Conservation (phyloP, 305 asterid genomes). For the Coffea humblotiana region DNA sequence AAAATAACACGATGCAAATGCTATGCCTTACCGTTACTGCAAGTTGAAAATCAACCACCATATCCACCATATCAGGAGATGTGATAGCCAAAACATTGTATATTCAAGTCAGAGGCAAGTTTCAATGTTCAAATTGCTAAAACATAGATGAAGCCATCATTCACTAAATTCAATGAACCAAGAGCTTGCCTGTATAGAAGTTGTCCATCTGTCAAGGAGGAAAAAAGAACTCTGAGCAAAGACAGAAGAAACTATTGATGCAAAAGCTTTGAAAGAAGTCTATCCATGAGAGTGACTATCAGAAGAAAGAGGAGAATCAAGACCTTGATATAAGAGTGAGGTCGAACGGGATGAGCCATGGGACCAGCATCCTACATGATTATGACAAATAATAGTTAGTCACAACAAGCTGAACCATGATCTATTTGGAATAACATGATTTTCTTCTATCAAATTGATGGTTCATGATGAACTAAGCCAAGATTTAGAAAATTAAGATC, state of each 20-base stretch:
- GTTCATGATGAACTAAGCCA: neutral
- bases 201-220: constrained; percentile 69
- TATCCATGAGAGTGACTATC: neutral
- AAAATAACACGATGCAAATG: neutral
- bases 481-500: neutral
- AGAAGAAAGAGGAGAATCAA: constrained; percentile 14
- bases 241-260: constrained; percentile 1
- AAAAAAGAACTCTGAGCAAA: constrained; percentile 28
- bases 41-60: constrained; percentile 33
- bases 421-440: neutral
- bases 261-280: neutral
- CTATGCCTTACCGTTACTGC: constrained; percentile 67
- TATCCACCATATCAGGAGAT: constrained; percentile 26
- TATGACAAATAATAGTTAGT: constrained; percentile 17
- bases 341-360: constrained; percentile 89
- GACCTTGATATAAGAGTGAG: constrained; percentile 82
- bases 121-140: neutral
- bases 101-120: constrained; percentile 20
- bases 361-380: constrained; percentile 81
- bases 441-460: neutral
- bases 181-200: constrained; percentile 76
- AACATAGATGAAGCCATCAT: neutral
- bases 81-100: constrained; percentile 22
- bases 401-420: neutral
- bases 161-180: neutral